Base-by-base conservation (phyloP, 1,139 yeast genomes). In the Candida dubliniensis region DNA sequence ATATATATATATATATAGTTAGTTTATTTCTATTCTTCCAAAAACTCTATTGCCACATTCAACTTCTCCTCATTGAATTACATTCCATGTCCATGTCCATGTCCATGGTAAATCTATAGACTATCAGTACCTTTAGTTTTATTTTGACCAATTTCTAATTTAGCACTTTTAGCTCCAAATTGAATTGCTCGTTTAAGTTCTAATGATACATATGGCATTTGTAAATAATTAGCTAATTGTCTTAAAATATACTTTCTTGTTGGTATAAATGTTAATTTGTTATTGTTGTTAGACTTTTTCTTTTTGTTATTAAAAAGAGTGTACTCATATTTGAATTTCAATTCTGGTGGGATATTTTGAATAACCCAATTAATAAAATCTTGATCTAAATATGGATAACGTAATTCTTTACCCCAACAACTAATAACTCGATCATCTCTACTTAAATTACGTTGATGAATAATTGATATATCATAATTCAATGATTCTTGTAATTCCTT, bases 141-240 rank as follows among this genome's bases (percentile, higher is more conserved):
- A 8, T 84, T 80, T 41, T 83, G 79, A 0, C 91, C 93, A 8
- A 78, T 66, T 51, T 87, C 93, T 83, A 93, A 80, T 61, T 93
- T 93, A 1, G 99, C 99, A 58, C 96, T 86, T 53, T 87, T 82
- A 0, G 98, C 87, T 0, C 99, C 99, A 65, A 93, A 93, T 59
- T 93, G 99, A 48, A 93, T 90, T 0, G 99, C 99, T 40, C 99
- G 71, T 59, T 93, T 93, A n/a, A 85, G 80, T 58, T 93, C 98
- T 30, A 70, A 66, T 18, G 82, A 69, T 0, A 89, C 95, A 63
- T 76, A 77, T 0, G 53, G 61, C 34, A 91, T 62, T 0, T 79
- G 80, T 43, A 83, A 57, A 0, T 39, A 30, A 2, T 49, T 54
- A 0, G 97, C 97, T 14, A 88, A 58, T 40, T 70, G 64, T 41